These are phyloP conservation scores for Aspergillus neotritici DNA, from an alignment of 2,329 filamentous ascomycete species.

Conservation along the genomic window DNA sequence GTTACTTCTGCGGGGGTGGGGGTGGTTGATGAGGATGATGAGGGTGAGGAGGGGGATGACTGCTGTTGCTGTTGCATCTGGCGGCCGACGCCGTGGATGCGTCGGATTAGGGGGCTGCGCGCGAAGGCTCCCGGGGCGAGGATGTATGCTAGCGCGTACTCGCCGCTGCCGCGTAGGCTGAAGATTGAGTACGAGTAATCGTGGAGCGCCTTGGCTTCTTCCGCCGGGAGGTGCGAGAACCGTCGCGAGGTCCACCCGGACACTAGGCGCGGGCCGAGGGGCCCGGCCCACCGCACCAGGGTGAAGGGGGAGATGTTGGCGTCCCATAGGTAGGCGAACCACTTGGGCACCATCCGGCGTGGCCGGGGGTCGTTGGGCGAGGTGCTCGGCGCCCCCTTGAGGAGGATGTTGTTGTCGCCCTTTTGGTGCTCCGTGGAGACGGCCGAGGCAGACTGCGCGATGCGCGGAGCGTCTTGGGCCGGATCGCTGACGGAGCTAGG, in stretches of 20 bases:
- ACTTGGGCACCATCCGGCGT: constrained; percentile 65
- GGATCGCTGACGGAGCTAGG: constrained; percentile 74
- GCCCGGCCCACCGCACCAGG: constrained; percentile 79
- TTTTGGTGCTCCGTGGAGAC: constrained; percentile 22
- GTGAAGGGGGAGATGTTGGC: constrained; percentile 94
- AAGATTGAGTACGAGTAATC: constrained; percentile 94
- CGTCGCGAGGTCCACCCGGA: constrained; percentile 91
- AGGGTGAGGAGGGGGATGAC: constrained; percentile 11
- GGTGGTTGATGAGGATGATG: constrained; percentile 11
- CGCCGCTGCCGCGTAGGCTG: constrained; percentile 82
- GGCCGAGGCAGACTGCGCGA: constrained; percentile 21
- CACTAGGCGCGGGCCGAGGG: constrained; percentile 82
- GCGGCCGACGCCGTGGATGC: constrained; percentile 82
- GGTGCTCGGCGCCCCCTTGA: constrained; percentile 29
- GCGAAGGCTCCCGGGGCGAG: constrained; percentile 92
- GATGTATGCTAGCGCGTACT: constrained; percentile 88
- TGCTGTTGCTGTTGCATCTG: constrained; percentile 46
- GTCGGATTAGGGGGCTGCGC: constrained; percentile 75
- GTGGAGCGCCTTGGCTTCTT: constrained; percentile 79
- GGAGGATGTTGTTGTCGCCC: constrained; percentile 50
- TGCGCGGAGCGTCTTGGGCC: constrained; percentile 62
- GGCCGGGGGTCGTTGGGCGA: constrained; percentile 39
- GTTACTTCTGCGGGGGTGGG: constrained; percentile 1
- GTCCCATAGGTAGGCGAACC: constrained; percentile 93
- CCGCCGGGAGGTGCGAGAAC: constrained; percentile 77